phyloP scores from a whole-genome alignment of 2,329 filamentous ascomycete genomes.

The Cercospora citrullina region DNA sequence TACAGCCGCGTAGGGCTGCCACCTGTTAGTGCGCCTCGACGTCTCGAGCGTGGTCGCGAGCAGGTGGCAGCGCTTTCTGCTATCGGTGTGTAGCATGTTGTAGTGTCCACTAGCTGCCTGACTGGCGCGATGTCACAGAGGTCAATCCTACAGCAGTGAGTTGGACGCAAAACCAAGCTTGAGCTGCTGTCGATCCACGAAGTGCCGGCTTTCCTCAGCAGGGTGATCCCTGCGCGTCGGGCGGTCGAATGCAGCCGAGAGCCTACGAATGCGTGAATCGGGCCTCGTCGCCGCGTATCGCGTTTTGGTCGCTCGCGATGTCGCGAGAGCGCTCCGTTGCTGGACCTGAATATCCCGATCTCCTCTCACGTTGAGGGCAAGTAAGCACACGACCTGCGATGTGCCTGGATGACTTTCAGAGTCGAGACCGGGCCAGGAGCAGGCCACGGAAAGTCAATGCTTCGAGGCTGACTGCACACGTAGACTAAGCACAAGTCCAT shows the following conservation, averaged over 20 bases:
- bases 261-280: not conserved
- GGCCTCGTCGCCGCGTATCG: not conserved
- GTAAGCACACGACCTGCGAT: not conserved
- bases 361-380: not conserved
- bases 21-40: not conserved
- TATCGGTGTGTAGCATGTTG: slow-evolving; percentile 9
- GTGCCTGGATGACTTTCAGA: not conserved
- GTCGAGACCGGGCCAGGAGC: not conserved
- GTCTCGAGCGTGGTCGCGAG: not conserved
- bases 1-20: slow-evolving; percentile 7
- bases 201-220: not conserved
- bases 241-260: not conserved
- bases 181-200: not conserved
- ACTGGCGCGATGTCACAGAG: not conserved
- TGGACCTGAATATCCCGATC: not conserved
- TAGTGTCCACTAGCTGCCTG: not conserved
- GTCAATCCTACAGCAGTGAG: not conserved
- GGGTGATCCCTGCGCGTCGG: slow-evolving; percentile 1
- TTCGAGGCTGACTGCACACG: not conserved
- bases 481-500: not conserved
- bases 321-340: not conserved
- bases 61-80: not conserved
- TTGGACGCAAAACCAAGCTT: not conserved
- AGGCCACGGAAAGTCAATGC: not conserved
- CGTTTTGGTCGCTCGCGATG: not conserved